Conservation (phyloP, 805 yeast genomes). For the Candida hungchunana region DNA sequence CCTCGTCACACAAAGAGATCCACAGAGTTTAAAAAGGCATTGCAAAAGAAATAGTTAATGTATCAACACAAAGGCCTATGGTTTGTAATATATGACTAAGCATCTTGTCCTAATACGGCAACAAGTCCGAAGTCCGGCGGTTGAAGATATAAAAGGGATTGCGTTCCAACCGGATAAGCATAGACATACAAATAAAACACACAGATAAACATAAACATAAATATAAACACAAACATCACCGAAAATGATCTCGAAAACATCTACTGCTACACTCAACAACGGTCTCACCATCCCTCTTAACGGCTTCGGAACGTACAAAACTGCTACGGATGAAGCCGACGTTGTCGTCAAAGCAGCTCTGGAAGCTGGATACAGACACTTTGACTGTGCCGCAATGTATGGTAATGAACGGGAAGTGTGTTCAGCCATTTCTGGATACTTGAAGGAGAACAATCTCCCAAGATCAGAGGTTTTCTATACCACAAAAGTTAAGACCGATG, state of each 20-base stretch:
- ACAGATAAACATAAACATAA: too few relatives aligned
- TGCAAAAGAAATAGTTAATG: background rate
- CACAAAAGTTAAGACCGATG: conserved; percentile 55
- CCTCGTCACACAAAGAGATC: conserved; percentile 46
- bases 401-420: conserved; percentile 56
- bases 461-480: conserved; percentile 64
- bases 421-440: conserved; percentile 45
- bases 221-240: too few relatives aligned
- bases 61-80: too few relatives aligned
- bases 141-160: too few relatives aligned
- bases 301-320: conserved; percentile 63
- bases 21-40: conserved; percentile 34
- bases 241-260: conserved; percentile 12
- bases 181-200: too few relatives aligned
- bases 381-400: conserved; percentile 70
- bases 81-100: too few relatives aligned
- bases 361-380: conserved; percentile 63
- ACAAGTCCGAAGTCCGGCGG: too few relatives aligned
- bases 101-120: too few relatives aligned
- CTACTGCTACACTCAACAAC: conserved; percentile 39
- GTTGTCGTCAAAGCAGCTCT: conserved; percentile 50
- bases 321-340: conserved; percentile 40
- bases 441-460: conserved; percentile 47
- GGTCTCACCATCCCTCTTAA: conserved; percentile 60
- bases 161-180: too few relatives aligned